A percentile compares a stretch with the other conserved stretches of the same genome.
Evolutionary conservation across 352 stramenopile genomes (phyloP).

Genomic region (Lagenidium giganteum): DNA sequence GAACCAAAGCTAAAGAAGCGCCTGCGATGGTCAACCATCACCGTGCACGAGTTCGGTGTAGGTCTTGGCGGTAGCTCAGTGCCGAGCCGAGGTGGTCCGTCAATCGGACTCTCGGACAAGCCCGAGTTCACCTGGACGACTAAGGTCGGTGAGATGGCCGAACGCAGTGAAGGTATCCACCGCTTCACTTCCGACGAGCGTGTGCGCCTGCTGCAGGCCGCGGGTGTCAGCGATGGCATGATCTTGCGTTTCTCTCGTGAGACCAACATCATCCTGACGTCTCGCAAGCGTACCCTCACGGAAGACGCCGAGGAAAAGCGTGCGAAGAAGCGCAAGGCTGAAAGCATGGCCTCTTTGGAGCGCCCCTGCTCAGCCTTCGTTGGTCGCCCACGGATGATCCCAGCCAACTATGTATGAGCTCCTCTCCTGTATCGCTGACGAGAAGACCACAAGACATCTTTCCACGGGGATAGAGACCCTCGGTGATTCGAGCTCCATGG

Average conservation of each 20-base stretch:
- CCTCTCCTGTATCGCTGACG: background rate
- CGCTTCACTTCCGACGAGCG: conserved; percentile 48
- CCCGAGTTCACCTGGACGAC: conserved; percentile 60
- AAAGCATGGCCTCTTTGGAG: conserved; percentile 8
- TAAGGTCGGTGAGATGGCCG: conserved; percentile 59
- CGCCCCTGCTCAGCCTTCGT: conserved; percentile 28
- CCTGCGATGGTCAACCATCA: conserved; percentile 49
- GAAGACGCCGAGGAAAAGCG: conserved; percentile 33
- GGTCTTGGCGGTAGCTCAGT: conserved; percentile 45
- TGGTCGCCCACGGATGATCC: conserved; percentile 34
- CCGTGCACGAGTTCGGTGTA: conserved; percentile 56
- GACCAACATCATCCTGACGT: conserved; percentile 60
- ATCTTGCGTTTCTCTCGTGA: conserved; percentile 61
- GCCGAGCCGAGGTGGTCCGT: conserved; percentile 38
- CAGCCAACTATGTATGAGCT: conserved; percentile 39
- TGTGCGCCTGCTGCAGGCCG: conserved; percentile 37
- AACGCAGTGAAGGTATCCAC: conserved; percentile 50
- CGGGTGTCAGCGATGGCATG: conserved; percentile 54
- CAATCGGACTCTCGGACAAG: conserved; percentile 40
- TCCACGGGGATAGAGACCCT: background rate
- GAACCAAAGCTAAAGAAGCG: conserved; percentile 25
- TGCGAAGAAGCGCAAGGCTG: conserved; percentile 32
- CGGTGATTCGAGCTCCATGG: background rate
- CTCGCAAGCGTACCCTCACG: conserved; percentile 36
- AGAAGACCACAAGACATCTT: background rate